Conservation (phyloP, 2,329 filamentous ascomycete species). For the Hysterium pulicare region DNA sequence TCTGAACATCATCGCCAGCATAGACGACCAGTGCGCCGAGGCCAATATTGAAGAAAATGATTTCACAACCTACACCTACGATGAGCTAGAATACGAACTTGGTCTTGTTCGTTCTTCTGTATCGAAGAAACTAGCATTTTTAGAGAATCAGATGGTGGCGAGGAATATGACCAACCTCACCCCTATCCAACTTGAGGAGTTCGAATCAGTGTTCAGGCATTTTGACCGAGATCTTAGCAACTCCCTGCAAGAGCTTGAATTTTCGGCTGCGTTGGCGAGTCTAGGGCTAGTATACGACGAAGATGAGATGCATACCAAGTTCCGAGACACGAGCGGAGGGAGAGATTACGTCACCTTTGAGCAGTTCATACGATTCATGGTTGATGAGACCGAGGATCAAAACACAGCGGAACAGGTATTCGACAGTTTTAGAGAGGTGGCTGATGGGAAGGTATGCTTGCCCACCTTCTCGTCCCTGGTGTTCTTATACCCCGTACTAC, state of each 20-base stretch:
- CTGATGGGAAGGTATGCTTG: conserved; percentile 75
- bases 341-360: conserved; percentile 87
- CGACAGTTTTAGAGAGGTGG: conserved; percentile 95
- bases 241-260: conserved; percentile 86
- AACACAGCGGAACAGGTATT: conserved; percentile 98
- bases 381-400: conserved; percentile 97
- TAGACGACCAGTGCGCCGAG: conserved; percentile 87
- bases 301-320: conserved; percentile 96
- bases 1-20: conserved; percentile 77
- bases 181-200: conserved; percentile 96
- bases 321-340: conserved; percentile 78
- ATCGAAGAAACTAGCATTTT: conserved; percentile 91
- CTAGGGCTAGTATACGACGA: conserved; percentile 95
- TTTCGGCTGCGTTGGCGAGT: conserved; percentile 91
- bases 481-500: neutral
- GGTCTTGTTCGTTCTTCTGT: conserved; percentile 87
- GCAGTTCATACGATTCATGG: conserved; percentile 99
- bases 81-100: conserved; percentile 91
- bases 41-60: conserved; percentile 99
- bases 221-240: conserved; percentile 94
- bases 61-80: conserved; percentile 98
- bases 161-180: conserved; percentile 98
- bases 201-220: conserved; percentile 96
- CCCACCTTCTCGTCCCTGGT: neutral
- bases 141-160: conserved; percentile 98